Evolutionary conservation across 2,329 filamentous ascomycete species (phyloP).

Genomic region (Penicillium rolfsii): DNA sequence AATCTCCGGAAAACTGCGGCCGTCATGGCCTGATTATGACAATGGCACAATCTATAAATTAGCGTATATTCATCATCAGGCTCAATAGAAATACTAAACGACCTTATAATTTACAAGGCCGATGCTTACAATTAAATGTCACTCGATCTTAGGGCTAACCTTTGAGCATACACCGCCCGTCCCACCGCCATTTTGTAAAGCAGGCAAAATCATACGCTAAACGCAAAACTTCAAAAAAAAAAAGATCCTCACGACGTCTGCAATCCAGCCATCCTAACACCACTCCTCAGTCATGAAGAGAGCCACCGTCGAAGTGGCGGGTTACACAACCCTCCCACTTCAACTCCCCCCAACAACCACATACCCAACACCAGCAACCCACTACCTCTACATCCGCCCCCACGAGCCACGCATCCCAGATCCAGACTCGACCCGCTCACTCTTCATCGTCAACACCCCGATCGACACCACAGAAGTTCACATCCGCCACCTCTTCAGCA

Average conservation of each 20-base stretch:
- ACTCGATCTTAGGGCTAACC: slow-evolving; percentile 4
- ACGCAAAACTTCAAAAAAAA: slow-evolving; percentile 27
- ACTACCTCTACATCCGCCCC: slow-evolving; percentile 84
- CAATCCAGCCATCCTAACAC: slow-evolving; percentile 14
- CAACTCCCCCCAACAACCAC: slow-evolving; percentile 66
- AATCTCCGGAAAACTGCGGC: background rate
- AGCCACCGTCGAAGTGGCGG: slow-evolving; percentile 52
- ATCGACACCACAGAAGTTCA: slow-evolving; percentile 78
- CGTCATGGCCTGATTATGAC: background rate
- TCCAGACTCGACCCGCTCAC: slow-evolving; percentile 71
- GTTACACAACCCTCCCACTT: slow-evolving; percentile 72
- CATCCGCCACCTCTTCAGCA: slow-evolving; percentile 73
- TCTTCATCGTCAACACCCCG: slow-evolving; percentile 91
- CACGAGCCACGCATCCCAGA: slow-evolving; percentile 80
- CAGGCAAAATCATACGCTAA: slow-evolving; percentile 28
- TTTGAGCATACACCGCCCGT: slow-evolving; percentile 18
- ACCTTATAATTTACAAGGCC: background rate
- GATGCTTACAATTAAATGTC: background rate
- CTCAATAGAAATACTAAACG: background rate
- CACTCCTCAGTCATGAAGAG: slow-evolving; percentile 40
- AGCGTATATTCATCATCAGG: background rate
- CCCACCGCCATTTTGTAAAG: slow-evolving; percentile 13
- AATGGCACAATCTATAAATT: background rate
- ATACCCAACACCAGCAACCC: slow-evolving; percentile 65
- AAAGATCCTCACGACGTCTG: slow-evolving; percentile 16